Base-by-base conservation (phyloP, 2,329 filamentous ascomycete species). In the Aureobasidium vineae region DNA sequence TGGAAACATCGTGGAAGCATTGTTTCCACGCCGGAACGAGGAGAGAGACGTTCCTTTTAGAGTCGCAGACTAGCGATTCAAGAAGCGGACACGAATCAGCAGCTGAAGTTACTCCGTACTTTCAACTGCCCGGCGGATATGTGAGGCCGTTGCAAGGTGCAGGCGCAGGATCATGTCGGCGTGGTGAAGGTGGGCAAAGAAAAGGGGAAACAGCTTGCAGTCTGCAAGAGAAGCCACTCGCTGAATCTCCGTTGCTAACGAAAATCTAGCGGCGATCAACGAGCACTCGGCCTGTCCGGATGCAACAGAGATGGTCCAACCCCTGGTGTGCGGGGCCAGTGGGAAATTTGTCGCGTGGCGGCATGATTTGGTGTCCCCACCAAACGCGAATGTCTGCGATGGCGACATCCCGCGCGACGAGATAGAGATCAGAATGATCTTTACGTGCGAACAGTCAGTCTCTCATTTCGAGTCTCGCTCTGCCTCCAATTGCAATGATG, bases 1-100 rank as follows among this genome's bases (percentile, higher is more conserved):
- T 49, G 38, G 10, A 5, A 47, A 3, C 19, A 31, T 10, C 16
- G 19, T 10, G 31, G n/a, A 26, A 59, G 54, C 54, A 57, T 43
- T 28, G 19, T 28, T 11, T 57, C 56, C 15, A 26, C 3, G 21
- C 45, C 57, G n/a, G 28, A 38, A 26, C 13, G 26, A 61, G 43
- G 31, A 19, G 26, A 26, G 33, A 49, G 41, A 49, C 41, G n/a
- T 33, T 26, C n/a, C 33, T 49, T 19, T 61, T 61, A 49, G 15
- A 26, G 26, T 26, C 31, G n/a, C 28, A 61, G 28, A 23, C 57
- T 61, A 47, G 43, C 57, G 57, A 61, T 36, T 49, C 57, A 61
- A 49, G 41, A 49, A 38, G 41, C 43, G 43, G 57, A 49, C 43
- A 61, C 43, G 57, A 61, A 23, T 61, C 57, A 38, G n/a, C 26